A percentile compares a stretch with the other conserved stretches of the same genome.
phyloP scores from a whole-genome alignment of 768 basidiomycete genomes.

The Mycena kentingensis region DNA sequence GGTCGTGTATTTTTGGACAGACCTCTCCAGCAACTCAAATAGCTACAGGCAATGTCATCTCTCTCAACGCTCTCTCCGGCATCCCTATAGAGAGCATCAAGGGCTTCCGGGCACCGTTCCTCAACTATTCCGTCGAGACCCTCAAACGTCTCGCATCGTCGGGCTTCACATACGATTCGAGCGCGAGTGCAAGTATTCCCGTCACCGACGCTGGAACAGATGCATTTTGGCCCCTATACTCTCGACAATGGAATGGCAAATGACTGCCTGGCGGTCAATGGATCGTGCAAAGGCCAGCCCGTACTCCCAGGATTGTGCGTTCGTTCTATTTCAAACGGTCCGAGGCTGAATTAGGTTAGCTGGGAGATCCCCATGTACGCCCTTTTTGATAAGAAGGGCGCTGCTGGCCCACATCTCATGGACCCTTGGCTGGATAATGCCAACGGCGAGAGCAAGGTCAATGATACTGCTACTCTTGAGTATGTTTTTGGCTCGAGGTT shows the following conservation, averaged over 20 bases:
- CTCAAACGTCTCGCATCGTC: constrained; percentile 55
- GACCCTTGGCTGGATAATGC: constrained; percentile 76
- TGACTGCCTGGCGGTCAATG: constrained; percentile 59
- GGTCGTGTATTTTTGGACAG: too few relatives aligned
- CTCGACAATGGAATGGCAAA: constrained; percentile 83
- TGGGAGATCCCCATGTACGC: constrained; percentile 89
- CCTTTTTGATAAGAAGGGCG: constrained; percentile 62
- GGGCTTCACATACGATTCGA: constrained; percentile 74
- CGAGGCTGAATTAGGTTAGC: too few relatives aligned
- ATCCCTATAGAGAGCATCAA: constrained; percentile 64
- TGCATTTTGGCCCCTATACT: constrained; percentile 82
- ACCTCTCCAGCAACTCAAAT: too few relatives aligned
- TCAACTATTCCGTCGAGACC: constrained; percentile 66
- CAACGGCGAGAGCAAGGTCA: constrained; percentile 50
- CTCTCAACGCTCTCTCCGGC: constrained; percentile 76
- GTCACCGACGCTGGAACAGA: constrained; percentile 68
- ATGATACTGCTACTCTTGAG: constrained; percentile 62
- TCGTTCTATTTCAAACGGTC: too few relatives aligned
- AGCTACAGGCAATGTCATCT: constrained; percentile 78
- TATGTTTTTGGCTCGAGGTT: too few relatives aligned
- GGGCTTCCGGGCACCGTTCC: constrained; percentile 80
- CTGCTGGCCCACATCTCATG: constrained; percentile 67
- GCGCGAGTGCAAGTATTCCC: constrained; percentile 58
- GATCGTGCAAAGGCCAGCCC: constrained; percentile 67
- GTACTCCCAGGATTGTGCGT: too few relatives aligned